These are phyloP conservation scores for Talaromyces proteolyticus DNA, from an alignment of 495 filamentous ascomycete genomes.

Conservation along the genomic window DNA sequence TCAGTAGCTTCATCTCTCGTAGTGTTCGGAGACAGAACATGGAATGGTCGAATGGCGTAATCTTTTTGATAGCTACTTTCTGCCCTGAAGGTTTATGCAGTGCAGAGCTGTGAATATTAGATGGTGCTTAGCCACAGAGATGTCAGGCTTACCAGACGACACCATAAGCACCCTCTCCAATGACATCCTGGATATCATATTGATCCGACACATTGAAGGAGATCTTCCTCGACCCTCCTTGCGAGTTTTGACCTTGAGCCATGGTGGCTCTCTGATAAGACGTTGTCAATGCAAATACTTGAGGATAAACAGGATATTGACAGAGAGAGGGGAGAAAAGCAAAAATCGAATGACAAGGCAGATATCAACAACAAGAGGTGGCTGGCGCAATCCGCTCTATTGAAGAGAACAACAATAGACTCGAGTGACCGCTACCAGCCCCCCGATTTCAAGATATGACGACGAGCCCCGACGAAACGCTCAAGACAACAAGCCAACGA, in stretches of 20 bases:
- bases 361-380: too few species aligned
- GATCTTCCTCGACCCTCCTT: slow-evolving; percentile 81
- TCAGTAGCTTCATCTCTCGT: slow-evolving; percentile 97
- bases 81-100: slow-evolving; percentile 98
- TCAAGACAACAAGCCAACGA: too few species aligned
- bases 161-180: slow-evolving; percentile 97
- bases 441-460: too few species aligned
- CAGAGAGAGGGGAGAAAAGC: too few species aligned
- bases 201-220: slow-evolving; percentile 99
- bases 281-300: neutral
- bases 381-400: too few species aligned
- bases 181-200: slow-evolving; percentile 99
- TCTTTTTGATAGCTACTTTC: slow-evolving; percentile 99
- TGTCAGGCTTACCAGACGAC: slow-evolving; percentile 75
- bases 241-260: slow-evolving; percentile 38
- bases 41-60: slow-evolving; percentile 97
- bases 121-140: slow-evolving; percentile 6
- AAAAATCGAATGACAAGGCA: too few species aligned
- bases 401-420: too few species aligned
- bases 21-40: slow-evolving; percentile 98
- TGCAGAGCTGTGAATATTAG: slow-evolving; percentile 93
- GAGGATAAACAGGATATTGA: too few species aligned
- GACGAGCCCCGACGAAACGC: too few species aligned
- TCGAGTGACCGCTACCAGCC: too few species aligned
- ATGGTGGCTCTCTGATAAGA: slow-evolving; percentile 18